phyloP scores from a whole-genome alignment of 345 rosid genomes.

The Acer negundo region DNA sequence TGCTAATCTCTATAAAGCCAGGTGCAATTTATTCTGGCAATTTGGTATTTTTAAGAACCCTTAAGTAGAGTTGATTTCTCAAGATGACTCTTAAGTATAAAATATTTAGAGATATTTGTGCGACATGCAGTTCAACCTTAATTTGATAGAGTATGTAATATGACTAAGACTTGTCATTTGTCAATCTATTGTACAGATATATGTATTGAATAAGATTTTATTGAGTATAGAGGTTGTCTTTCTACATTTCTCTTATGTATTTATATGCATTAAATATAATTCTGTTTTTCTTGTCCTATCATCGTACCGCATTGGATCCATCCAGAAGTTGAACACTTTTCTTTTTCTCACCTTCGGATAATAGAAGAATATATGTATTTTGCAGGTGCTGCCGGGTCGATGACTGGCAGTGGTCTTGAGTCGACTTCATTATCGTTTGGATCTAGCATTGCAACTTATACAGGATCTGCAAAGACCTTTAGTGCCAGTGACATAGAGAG shows the following conservation, averaged over 20 bases:
- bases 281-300: constrained; percentile 4
- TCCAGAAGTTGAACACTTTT: neutral
- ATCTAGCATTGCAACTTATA: constrained; percentile 75
- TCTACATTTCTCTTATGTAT: neutral
- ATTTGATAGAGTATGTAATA: neutral
- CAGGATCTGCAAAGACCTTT: constrained; percentile 90
- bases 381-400: constrained; percentile 66
- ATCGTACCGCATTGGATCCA: neutral
- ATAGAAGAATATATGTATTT: neutral
- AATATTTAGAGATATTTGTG: neutral
- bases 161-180: neutral
- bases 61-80: neutral
- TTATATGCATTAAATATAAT: constrained; percentile 4
- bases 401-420: constrained; percentile 65
- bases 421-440: constrained; percentile 80
- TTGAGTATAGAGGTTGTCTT: neutral
- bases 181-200: neutral
- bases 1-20: neutral
- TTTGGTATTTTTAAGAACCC: neutral
- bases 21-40: neutral
- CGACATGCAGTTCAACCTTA: constrained; percentile 3
- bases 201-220: neutral
- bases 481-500: constrained; percentile 68
- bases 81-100: neutral
- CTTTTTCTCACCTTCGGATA: neutral